phyloP scores from a whole-genome alignment of 2,329 filamentous ascomycete genomes.

The Sporothrix luriei region DNA sequence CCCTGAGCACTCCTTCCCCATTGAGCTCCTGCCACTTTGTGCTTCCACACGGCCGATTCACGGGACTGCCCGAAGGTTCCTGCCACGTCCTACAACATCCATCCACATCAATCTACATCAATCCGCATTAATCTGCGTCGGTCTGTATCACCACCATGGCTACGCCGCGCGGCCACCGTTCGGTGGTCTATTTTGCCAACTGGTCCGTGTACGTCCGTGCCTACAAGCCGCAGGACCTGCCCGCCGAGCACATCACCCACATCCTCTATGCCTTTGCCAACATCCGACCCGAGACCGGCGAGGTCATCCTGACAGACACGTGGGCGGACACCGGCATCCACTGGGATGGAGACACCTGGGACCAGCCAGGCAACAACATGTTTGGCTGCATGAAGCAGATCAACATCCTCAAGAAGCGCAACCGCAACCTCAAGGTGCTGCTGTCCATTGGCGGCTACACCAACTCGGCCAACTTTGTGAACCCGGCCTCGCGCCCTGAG shows the following conservation, averaged over 20 bases:
- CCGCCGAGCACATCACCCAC: slow-evolving; percentile 79
- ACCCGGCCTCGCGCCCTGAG: slow-evolving; percentile 68
- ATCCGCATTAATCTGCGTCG: background rate
- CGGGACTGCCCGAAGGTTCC: background rate
- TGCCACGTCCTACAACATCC: background rate
- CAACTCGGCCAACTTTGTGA: slow-evolving; percentile 81
- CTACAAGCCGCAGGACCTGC: slow-evolving; percentile 82
- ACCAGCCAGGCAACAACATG: slow-evolving; percentile 74
- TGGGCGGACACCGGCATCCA: slow-evolving; percentile 75
- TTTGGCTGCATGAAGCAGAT: slow-evolving; percentile 91
- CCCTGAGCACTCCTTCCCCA: background rate
- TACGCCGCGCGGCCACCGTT: slow-evolving; percentile 56
- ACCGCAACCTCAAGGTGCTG: slow-evolving; percentile 82
- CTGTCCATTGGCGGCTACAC: slow-evolving; percentile 93
- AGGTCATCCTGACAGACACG: slow-evolving; percentile 67
- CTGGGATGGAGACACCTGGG: slow-evolving; percentile 69
- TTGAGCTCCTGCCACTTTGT: background rate
- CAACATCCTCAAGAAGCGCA: slow-evolving; percentile 76
- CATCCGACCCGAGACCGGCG: slow-evolving; percentile 73
- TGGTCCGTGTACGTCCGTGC: slow-evolving; percentile 88
- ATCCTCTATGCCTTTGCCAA: slow-evolving; percentile 91
- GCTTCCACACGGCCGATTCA: background rate
- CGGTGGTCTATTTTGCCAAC: slow-evolving; percentile 75
- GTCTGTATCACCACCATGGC: slow-evolving; percentile 14
- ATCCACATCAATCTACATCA: background rate